Conservation (phyloP, 2,329 filamentous ascomycete species). For the Cladosporium sp. region DNA sequence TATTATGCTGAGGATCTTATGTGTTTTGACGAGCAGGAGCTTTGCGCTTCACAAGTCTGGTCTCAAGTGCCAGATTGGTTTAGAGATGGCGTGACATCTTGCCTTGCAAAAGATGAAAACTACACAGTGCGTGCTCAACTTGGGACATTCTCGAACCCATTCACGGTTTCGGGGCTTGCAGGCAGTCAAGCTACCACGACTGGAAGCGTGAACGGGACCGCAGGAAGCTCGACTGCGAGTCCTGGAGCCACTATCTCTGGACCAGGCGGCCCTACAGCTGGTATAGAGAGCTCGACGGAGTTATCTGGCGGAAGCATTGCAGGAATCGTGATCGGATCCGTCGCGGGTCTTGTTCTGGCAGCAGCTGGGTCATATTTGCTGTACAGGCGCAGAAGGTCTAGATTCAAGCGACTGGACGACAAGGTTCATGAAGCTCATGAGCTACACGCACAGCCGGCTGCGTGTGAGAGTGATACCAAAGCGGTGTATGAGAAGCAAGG, state of each 20-base stretch:
- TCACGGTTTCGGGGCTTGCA: background rate
- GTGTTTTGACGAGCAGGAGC: background rate
- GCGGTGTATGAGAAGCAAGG: background rate
- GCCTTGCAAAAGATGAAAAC: background rate
- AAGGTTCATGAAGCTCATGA: background rate
- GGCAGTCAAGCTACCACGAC: background rate
- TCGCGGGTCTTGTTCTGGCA: background rate
- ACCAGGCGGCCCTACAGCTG: background rate
- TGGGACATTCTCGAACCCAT: background rate
- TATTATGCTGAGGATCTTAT: background rate
- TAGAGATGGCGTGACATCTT: background rate
- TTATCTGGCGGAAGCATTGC: background rate
- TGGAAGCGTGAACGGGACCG: background rate
- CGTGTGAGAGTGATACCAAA: background rate
- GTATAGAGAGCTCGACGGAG: too few relatives aligned
- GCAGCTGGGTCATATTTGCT: background rate
- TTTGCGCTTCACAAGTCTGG: background rate
- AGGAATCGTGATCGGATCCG: background rate
- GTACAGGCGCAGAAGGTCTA: background rate
- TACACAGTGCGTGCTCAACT: background rate
- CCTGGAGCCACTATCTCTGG: background rate
- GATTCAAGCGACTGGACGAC: background rate
- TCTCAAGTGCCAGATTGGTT: background rate
- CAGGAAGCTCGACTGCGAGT: background rate
- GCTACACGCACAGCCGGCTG: background rate